A percentile compares a stretch with the other conserved stretches of the same genome.
These are phyloP conservation scores for Comarum palustre DNA, from an alignment of 306 rosid species.

Conservation along the genomic window DNA sequence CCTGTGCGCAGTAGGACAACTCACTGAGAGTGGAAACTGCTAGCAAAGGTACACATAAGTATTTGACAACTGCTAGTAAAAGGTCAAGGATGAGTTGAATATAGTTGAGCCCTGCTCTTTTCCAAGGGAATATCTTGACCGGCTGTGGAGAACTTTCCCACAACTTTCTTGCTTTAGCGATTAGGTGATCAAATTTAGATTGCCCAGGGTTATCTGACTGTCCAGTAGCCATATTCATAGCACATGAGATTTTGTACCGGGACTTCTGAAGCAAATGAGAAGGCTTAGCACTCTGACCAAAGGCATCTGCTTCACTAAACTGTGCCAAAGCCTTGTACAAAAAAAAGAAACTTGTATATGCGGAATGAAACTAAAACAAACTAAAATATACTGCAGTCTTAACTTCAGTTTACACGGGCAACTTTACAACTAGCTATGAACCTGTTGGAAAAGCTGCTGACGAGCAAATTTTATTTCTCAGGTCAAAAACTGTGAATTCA, in stretches of 20 bases:
- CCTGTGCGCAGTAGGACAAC: slow-evolving; percentile 82
- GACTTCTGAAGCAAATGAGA: slow-evolving; percentile 31
- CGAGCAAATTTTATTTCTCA: neutral
- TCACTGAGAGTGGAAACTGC: slow-evolving; percentile 70
- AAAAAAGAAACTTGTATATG: slow-evolving; percentile 4
- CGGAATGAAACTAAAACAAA: neutral
- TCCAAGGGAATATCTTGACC: slow-evolving; percentile 82
- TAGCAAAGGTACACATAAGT: slow-evolving; percentile 62
- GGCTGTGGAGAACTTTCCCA: slow-evolving; percentile 86
- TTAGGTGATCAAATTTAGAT: slow-evolving; percentile 37
- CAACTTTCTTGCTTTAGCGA: slow-evolving; percentile 43
- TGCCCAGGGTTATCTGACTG: slow-evolving; percentile 51
- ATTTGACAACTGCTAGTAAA: slow-evolving; percentile 57
- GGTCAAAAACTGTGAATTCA: neutral
- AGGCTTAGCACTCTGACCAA: slow-evolving; percentile 32
- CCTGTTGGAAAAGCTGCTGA: neutral
- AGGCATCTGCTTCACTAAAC: slow-evolving; percentile 25
- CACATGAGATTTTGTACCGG: slow-evolving; percentile 36
- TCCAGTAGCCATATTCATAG: slow-evolving; percentile 67
- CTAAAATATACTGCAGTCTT: neutral
- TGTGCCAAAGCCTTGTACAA: slow-evolving; percentile 31
- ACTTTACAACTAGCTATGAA: neutral
- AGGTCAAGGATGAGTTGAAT: slow-evolving; percentile 70
- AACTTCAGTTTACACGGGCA: neutral
- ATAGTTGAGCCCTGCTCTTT: slow-evolving; percentile 56